These are phyloP conservation scores for Babesia caballi DNA, from an alignment of 169 alveolate species.

Conservation along the genomic window DNA sequence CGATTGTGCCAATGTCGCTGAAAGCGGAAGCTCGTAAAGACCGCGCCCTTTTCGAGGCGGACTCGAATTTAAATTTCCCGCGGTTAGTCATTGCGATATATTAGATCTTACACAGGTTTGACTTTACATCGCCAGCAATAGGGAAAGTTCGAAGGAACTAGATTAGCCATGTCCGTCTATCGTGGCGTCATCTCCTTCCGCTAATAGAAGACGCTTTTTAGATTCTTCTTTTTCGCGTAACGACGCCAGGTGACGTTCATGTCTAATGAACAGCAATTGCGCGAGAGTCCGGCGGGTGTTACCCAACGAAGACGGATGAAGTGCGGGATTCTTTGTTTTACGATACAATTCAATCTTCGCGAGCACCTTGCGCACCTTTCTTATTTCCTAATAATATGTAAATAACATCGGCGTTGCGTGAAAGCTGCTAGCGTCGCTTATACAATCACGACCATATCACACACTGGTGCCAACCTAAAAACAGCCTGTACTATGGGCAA, in stretches of 20 bases:
- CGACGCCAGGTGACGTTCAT: constrained; percentile 60
- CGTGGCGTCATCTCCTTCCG: neutral
- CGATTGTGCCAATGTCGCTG: constrained; percentile 39
- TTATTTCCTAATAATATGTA: constrained; percentile 40
- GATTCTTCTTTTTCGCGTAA: constrained; percentile 23
- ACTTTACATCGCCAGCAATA: neutral
- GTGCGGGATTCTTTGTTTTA: constrained; percentile 49
- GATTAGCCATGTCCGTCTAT: neutral
- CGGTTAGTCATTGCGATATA: constrained; percentile 37
- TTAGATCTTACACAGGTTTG: neutral
- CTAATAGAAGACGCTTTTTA: neutral
- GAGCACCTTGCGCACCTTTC: constrained; percentile 57
- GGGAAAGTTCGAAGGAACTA: neutral
- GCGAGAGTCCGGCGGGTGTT: constrained; percentile 60
- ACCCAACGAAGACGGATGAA: constrained; percentile 44
- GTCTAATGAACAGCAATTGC: constrained; percentile 51
- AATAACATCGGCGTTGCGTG: too few species aligned
- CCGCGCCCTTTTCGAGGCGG: constrained; percentile 62
- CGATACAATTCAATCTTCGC: constrained; percentile 49
- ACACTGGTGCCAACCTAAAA: neutral
- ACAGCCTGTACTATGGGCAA: too few species aligned
- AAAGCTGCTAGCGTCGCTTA: too few species aligned
- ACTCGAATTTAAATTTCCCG: constrained; percentile 48
- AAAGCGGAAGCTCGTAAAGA: constrained; percentile 25
- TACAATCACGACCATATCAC: neutral